Base-by-base conservation (phyloP, 2,329 filamentous ascomycete genomes). In the Ophiostoma montium region DNA sequence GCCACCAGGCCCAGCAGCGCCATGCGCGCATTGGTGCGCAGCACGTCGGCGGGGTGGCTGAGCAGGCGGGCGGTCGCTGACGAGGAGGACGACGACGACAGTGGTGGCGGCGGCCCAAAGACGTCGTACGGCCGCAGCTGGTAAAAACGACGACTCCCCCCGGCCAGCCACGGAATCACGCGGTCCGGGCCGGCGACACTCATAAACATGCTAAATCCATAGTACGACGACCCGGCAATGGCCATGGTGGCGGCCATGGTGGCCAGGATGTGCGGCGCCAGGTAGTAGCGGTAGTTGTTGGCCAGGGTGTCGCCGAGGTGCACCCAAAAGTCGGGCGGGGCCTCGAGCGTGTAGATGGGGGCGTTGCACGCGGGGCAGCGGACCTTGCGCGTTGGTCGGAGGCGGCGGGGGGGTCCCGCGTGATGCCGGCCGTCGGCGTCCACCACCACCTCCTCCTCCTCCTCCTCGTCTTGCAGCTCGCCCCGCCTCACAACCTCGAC, bases 301-400 rank as follows among this genome's bases (percentile, higher is more conserved):
- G 82, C 74, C 10, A 85, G 54, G 15, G 68, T 62, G 46, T 83
- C 76, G 53, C 81, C 75, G 0, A 81, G 58, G 48, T 82, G 76
- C 27, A 96, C 78, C 19, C 92, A 65, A 19, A 77, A 69, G 59
- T 89, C 88, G 58, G 74, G 77, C 13, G 85, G 84, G 21, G 39
- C 27, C 45, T 89, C 80, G 46, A 82, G 76, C 27, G 96, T 71
- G 47, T 76, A 69, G 58, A 96, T 94, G 56, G 79, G 75, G 2
- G 80, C 75, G 63, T 94, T 92, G 74, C 92, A 98, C 54, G 94
- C 85, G 2, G 90, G 90, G 61, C 92, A 98, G 48, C 77, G 69
- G 54, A 95, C 78, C 53, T 80, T 80, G 49, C 39, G 39, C 3
- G 21, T 42, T 3, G 39, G 12, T 11, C 39, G 23, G 3, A 42